Conservation (phyloP, 2,329 filamentous ascomycete genomes). For the Epichloe gansuensis region DNA sequence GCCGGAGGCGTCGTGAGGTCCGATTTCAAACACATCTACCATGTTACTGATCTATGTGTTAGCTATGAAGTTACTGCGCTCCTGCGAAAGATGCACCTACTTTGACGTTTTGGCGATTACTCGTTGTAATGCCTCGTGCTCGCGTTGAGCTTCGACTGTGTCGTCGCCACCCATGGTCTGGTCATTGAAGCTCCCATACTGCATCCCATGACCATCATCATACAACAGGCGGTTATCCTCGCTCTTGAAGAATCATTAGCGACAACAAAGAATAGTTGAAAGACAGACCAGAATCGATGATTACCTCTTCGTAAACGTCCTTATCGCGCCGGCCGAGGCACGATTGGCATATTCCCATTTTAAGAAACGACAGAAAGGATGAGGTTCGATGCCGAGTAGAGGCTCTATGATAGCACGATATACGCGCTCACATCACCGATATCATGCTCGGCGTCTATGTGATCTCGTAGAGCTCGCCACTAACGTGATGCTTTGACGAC, state of each 20-base stretch:
- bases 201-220: constrained; percentile 44
- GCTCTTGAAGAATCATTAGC: constrained; percentile 25
- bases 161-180: constrained; percentile 41
- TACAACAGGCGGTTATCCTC: constrained; percentile 47
- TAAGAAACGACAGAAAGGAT: constrained; percentile 4
- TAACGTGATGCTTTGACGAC: neutral
- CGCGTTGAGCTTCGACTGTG: constrained; percentile 48
- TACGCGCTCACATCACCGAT: constrained; percentile 5
- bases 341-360: constrained; percentile 49
- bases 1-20: constrained; percentile 33
- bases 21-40: constrained; percentile 55
- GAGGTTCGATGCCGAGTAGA: neutral
- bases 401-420: neutral
- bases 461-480: neutral
- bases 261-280: neutral
- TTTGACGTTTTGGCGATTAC: constrained; percentile 52
- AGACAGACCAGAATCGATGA: constrained; percentile 7
- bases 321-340: constrained; percentile 41
- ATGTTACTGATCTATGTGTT: constrained; percentile 38
- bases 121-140: constrained; percentile 50
- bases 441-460: neutral
- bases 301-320: constrained; percentile 43
- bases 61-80: neutral
- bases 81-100: constrained; percentile 25
- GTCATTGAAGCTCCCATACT: constrained; percentile 52